phyloP scores from a whole-genome alignment of 495 filamentous ascomycete genomes.

The Thermothielavioides terrestris region DNA sequence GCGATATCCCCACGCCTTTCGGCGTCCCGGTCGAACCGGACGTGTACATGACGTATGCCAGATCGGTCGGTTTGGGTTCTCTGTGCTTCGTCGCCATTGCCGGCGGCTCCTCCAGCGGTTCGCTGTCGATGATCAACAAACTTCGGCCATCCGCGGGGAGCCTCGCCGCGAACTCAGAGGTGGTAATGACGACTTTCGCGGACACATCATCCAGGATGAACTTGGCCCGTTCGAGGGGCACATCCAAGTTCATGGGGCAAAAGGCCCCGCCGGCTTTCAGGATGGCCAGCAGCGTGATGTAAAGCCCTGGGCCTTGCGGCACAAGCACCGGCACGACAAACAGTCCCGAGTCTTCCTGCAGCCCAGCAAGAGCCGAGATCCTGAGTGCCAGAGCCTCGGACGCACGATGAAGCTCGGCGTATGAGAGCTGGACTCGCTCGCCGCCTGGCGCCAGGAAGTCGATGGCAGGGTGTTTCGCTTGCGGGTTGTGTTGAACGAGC shows the following conservation, averaged over 20 bases:
- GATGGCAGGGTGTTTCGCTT: constrained; percentile 24
- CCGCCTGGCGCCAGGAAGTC: constrained; percentile 50
- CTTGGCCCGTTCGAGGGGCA: constrained; percentile 59
- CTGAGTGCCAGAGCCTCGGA: constrained; percentile 45
- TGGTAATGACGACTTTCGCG: constrained; percentile 49
- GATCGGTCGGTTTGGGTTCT: constrained; percentile 28
- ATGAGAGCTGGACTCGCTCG: constrained; percentile 41
- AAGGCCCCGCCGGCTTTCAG: constrained; percentile 73
- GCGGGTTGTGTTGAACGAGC: constrained; percentile 34
- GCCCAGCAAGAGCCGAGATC: constrained; percentile 30
- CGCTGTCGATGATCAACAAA: constrained; percentile 24
- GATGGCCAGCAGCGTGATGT: constrained; percentile 61
- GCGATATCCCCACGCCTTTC: constrained; percentile 75
- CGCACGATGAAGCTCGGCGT: constrained; percentile 47
- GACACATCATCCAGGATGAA: constrained; percentile 65
- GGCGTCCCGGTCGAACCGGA: constrained; percentile 82
- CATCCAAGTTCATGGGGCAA: constrained; percentile 65
- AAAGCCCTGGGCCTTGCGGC: constrained; percentile 61
- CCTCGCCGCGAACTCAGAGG: constrained; percentile 25
- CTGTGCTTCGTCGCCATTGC: background rate
- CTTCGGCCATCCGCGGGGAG: constrained; percentile 16
- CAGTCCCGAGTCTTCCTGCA: background rate
- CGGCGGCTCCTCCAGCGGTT: background rate
- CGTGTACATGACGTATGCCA: constrained; percentile 89
- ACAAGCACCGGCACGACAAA: constrained; percentile 64